phyloP scores from a whole-genome alignment of 306 rosid species.

The Vigna reflexopilosa region DNA sequence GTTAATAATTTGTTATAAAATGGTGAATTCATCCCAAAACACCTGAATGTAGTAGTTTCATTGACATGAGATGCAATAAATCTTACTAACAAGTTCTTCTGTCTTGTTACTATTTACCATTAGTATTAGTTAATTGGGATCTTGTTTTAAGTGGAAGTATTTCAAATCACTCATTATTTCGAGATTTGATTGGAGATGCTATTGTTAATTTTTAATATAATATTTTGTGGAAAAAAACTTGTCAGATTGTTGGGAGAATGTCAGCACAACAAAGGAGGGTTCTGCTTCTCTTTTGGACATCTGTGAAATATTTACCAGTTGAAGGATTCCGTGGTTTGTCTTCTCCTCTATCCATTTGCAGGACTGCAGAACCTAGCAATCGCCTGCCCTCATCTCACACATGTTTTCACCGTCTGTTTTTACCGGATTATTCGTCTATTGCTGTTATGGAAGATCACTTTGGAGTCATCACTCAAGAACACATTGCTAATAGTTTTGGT shows the following conservation, averaged over 20 bases:
- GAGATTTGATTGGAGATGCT: conserved; percentile 16
- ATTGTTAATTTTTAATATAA: conserved; percentile 21
- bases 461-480: conserved; percentile 81
- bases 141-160: background rate
- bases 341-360: conserved; percentile 71
- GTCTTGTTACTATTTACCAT: background rate
- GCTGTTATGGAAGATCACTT: conserved; percentile 67
- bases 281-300: conserved; percentile 93
- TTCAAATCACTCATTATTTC: background rate
- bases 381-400: conserved; percentile 90
- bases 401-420: conserved; percentile 75
- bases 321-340: conserved; percentile 86
- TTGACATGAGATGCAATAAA: background rate
- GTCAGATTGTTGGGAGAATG: conserved; percentile 79
- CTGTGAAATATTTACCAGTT: conserved; percentile 86
- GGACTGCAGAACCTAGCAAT: conserved; percentile 52
- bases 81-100: conserved; percentile 5
- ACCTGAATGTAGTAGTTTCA: background rate
- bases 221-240: conserved; percentile 30
- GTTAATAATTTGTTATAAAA: background rate
- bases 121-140: background rate
- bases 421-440: conserved; percentile 74
- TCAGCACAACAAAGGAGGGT: conserved; percentile 72
- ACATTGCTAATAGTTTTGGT: conserved; percentile 81
- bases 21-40: background rate